Evolutionary conservation across 129 eudicot species (phyloP).

Genomic region (Oenanthe sinensis): DNA sequence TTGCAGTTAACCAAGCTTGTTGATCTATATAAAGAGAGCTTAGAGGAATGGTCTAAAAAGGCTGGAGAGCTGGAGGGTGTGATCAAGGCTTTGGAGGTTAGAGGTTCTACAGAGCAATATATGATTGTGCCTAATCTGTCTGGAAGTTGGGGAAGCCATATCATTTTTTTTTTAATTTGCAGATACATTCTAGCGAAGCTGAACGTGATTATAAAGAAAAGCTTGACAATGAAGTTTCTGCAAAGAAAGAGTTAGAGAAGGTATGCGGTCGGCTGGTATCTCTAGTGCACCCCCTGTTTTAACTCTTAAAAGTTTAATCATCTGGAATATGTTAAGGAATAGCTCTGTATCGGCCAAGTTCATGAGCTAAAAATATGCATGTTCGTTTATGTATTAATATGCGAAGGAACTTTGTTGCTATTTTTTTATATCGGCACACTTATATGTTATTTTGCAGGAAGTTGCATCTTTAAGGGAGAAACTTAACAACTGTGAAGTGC

Average conservation of each 20-base stretch:
- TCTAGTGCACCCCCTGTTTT: neutral
- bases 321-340: neutral
- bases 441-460: conserved; percentile 16
- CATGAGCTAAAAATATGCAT: neutral
- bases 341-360: neutral
- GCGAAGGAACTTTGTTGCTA: neutral
- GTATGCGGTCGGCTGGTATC: conserved; percentile 12
- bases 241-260: conserved; percentile 51
- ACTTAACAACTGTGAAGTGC: conserved; percentile 49
- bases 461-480: conserved; percentile 49
- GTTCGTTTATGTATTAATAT: neutral
- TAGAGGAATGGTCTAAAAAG: conserved; percentile 95
- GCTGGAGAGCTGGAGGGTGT: conserved; percentile 99
- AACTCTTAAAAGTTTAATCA: neutral
- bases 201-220: conserved; percentile 75
- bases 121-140: neutral
- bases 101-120: neutral
- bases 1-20: conserved; percentile 62
- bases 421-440: neutral
- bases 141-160: neutral
- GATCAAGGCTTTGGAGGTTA: conserved; percentile 76
- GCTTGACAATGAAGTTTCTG: conserved; percentile 58
- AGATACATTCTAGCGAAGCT: conserved; percentile 69
- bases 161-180: neutral
- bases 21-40: conserved; percentile 80